These are phyloP conservation scores for Omphalotus olearius DNA, from an alignment of 1,284 basidiomycete species.

Conservation along the genomic window DNA sequence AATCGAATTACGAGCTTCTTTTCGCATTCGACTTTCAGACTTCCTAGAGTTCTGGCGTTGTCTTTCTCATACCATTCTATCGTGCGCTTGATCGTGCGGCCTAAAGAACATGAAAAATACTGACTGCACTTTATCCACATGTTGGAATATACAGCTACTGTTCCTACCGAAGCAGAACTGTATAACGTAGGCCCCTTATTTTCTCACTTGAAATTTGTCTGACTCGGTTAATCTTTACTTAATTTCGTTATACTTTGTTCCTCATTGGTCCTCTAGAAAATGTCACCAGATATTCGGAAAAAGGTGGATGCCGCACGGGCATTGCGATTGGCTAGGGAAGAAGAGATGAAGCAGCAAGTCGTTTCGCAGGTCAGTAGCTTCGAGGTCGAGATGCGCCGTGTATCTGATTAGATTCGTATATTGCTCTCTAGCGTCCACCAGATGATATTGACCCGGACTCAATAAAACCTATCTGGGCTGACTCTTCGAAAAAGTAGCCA, in stretches of 20 bases:
- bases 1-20: no score
- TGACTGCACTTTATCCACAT: neutral
- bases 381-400: no score
- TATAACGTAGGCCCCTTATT: constrained; percentile 40
- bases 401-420: neutral
- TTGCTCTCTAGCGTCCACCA: constrained; percentile 5
- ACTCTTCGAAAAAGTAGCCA: constrained; percentile 14
- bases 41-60: neutral
- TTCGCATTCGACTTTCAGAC: no score
- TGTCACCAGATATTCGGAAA: constrained; percentile 64
- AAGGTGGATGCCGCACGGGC: constrained; percentile 63
- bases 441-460: constrained; percentile 39
- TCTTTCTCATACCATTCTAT: constrained; percentile 12
- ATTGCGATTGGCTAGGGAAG: constrained; percentile 52
- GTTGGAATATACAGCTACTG: constrained; percentile 41
- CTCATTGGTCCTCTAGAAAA: constrained; percentile 35
- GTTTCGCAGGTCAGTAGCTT: constrained; percentile 46
- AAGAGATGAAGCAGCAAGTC: constrained; percentile 47
- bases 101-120: neutral
- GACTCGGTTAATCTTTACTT: neutral
- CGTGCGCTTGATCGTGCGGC: neutral
- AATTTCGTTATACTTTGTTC: constrained; percentile 11
- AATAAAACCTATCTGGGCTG: constrained; percentile 49
- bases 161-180: constrained; percentile 52
- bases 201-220: neutral